Evolutionary conservation across 345 rosid species (phyloP).

Genomic region (Barbarea vulgaris): DNA sequence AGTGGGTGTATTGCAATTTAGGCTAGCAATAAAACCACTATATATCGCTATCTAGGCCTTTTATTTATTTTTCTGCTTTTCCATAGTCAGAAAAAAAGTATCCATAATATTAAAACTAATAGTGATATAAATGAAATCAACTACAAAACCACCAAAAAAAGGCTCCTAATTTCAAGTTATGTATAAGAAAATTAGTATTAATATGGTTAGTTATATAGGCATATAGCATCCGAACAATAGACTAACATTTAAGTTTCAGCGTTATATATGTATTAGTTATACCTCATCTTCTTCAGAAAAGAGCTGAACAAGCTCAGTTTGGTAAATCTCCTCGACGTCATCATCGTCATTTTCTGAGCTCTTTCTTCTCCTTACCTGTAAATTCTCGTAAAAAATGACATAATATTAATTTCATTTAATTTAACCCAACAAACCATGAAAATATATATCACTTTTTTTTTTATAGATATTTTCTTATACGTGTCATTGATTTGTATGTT

Average conservation of each 20-base stretch:
- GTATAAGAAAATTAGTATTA: neutral
- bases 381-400: neutral
- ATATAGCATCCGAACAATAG: neutral
- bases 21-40: slow-evolving; percentile 30
- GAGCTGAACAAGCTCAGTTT: slow-evolving; percentile 83
- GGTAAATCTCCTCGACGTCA: slow-evolving; percentile 56
- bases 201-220: neutral
- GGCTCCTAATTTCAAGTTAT: neutral
- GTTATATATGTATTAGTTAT: slow-evolving; percentile 14
- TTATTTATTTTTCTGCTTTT: slow-evolving; percentile 16
- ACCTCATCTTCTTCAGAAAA: slow-evolving; percentile 98
- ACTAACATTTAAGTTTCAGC: neutral
- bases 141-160: neutral
- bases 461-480: slow-evolving; percentile 15
- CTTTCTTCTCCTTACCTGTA: slow-evolving; percentile 59
- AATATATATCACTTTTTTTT: neutral
- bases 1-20: slow-evolving; percentile 26
- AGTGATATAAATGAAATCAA: neutral
- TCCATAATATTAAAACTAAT: neutral
- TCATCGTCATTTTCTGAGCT: slow-evolving; percentile 54
- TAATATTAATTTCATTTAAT: neutral
- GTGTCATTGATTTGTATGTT: slow-evolving; percentile 33
- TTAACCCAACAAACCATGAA: slow-evolving; percentile 24
- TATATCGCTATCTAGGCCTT: neutral
- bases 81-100: neutral